Evolutionary conservation across 805 yeast species (phyloP).

Genomic region (Alloascoidea hylecoeti): DNA sequence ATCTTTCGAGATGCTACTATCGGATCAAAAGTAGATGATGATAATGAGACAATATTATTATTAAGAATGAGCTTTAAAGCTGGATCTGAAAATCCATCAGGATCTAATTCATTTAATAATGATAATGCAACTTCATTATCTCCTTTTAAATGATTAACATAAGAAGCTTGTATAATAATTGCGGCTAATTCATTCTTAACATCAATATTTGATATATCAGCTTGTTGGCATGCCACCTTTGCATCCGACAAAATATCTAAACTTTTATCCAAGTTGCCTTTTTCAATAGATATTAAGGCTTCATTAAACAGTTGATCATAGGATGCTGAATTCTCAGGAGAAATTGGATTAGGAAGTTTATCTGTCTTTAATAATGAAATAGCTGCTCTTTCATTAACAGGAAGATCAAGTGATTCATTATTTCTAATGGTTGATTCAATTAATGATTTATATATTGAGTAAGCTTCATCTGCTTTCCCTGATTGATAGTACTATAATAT

Average conservation of each 20-base stretch:
- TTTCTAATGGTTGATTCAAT: slow-evolving; percentile 14
- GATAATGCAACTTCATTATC: slow-evolving; percentile 20
- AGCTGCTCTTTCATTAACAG: slow-evolving; percentile 50
- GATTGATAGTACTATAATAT: slow-evolving; percentile 22
- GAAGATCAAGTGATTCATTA: slow-evolving; percentile 35
- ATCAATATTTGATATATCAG: slow-evolving; percentile 30
- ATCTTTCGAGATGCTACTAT: no score
- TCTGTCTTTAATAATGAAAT: slow-evolving; percentile 23
- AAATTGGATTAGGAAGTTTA: slow-evolving; percentile 8
- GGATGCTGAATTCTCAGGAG: slow-evolving; percentile 11
- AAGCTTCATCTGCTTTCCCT: slow-evolving; percentile 29
- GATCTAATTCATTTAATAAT: slow-evolving; percentile 22
- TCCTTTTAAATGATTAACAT: slow-evolving; percentile 23
- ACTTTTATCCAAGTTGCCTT: slow-evolving; percentile 24
- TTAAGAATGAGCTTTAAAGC: slow-evolving; percentile 25
- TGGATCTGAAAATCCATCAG: slow-evolving; percentile 20
- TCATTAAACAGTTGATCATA: slow-evolving; percentile 52
- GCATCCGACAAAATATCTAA: slow-evolving; percentile 32
- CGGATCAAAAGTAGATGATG: no score
- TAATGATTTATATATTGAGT: slow-evolving; percentile 27
- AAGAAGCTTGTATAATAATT: slow-evolving; percentile 45
- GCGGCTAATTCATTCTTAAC: slow-evolving; percentile 37
- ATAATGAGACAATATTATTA: slow-evolving; percentile 22
- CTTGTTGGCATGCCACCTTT: slow-evolving; percentile 21
- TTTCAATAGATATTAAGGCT: slow-evolving; percentile 33